Base-by-base conservation (phyloP, 371 early-diverging fungal genomes). In the Capillidium rhysosporum region DNA sequence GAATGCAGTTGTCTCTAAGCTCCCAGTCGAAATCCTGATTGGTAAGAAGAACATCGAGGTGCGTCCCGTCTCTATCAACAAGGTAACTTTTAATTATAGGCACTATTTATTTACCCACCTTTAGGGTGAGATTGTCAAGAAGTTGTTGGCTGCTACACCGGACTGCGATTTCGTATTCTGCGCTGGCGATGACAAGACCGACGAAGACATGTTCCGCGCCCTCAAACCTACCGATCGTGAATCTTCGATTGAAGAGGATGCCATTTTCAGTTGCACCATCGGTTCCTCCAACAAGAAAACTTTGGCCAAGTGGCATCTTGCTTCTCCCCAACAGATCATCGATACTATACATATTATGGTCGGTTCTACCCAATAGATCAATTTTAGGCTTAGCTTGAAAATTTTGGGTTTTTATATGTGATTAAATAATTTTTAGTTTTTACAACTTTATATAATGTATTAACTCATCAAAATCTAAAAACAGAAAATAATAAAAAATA, bases 11-110 rank as follows among this genome's bases (percentile, higher is more conserved):
- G 66, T 88, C 24, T 84, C 88, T 28, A 92, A 90, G 64, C 68
- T 87, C 12, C 92, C 93, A 0, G 82, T 97, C 2, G 96, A 95
- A 64, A 82, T 95, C 23, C 58, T 97, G 52, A 76, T 91, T 1
- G 96, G 98, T 44, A 93, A 95, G 63, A 97, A 95, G 72, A 91
- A 89, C 51, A 69, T 97, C 1, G 94, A 97, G 64, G 93, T 93
- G 14, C 73, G 88, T 0, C 89, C 89, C 1, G 71, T 71, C 1
- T 60, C 68, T 4, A 71, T 84, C 56, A 92, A 82, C 65, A 86
- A 84, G 55, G 58, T 49, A 21, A 7, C 16, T 49, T 16, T 18
- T 18, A 14, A 8, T 14, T 18, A 8, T 43, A 43, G 7, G 14
- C 7, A 43, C 18, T 18, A 16, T 43, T 21, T 43, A 5, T 43